These are phyloP conservation scores for Raffaelea albimanens DNA, from an alignment of 2,329 filamentous ascomycete genomes.

Conservation along the genomic window DNA sequence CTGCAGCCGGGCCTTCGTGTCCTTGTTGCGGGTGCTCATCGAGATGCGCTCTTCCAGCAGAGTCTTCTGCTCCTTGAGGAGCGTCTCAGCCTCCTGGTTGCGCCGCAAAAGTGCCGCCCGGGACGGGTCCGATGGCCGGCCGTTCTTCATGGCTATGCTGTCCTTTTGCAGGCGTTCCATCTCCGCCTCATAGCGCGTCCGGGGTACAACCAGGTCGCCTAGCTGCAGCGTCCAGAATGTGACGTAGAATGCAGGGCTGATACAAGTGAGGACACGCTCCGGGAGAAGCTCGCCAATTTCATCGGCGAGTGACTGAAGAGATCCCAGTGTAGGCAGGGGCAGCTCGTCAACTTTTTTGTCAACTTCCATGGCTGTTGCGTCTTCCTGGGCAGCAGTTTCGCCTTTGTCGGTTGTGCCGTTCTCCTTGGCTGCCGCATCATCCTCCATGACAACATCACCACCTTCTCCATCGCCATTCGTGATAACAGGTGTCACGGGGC, in stretches of 20 bases:
- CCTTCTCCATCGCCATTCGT: background rate
- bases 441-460: conserved; percentile 41
- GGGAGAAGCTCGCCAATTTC: conserved; percentile 54
- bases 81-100: conserved; percentile 58
- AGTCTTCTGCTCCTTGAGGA: conserved; percentile 59
- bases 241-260: conserved; percentile 75
- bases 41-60: conserved; percentile 65
- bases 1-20: conserved; percentile 59
- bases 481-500: too few relatives aligned
- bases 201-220: conserved; percentile 69
- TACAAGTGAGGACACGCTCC: conserved; percentile 53
- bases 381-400: too few relatives aligned
- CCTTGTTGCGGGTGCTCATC: conserved; percentile 57
- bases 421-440: conserved; percentile 13
- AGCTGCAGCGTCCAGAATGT: conserved; percentile 89
- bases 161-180: conserved; percentile 59
- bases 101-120: conserved; percentile 56
- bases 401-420: background rate
- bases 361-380: conserved; percentile 21
- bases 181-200: conserved; percentile 69
- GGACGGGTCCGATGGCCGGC: conserved; percentile 60
- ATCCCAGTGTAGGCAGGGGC: conserved; percentile 27
- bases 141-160: conserved; percentile 56
- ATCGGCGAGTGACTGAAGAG: conserved; percentile 62
- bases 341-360: background rate